These are phyloP conservation scores for Daldinia childiae DNA, from an alignment of 495 filamentous ascomycete genomes.

Conservation along the genomic window DNA sequence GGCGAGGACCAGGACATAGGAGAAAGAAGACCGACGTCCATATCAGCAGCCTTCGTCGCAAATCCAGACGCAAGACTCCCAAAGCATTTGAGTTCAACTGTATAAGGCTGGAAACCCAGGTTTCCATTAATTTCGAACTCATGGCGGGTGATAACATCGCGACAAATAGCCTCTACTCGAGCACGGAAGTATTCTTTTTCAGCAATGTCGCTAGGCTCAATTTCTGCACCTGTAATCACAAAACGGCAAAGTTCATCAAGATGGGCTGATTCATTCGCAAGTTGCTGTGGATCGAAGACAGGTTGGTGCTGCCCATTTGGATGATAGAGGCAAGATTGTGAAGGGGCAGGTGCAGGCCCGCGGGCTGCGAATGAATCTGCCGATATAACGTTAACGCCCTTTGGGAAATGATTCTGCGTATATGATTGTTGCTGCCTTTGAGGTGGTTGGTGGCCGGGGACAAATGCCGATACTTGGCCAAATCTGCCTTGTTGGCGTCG, in stretches of 20 bases:
- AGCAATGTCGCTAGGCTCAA: conserved; percentile 61
- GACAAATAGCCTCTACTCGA: conserved; percentile 65
- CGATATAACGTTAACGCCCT: conserved; percentile 28
- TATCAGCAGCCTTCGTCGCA: conserved; percentile 75
- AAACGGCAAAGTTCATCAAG: conserved; percentile 57
- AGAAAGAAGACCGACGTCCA: conserved; percentile 77
- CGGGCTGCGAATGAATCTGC: conserved; percentile 39
- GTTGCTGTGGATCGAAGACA: conserved; percentile 46
- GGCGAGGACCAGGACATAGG: conserved; percentile 60
- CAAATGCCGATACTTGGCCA: conserved; percentile 11
- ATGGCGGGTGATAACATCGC: conserved; percentile 60
- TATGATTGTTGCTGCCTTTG: conserved; percentile 34
- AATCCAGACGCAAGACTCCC: conserved; percentile 79
- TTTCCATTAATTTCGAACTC: conserved; percentile 52
- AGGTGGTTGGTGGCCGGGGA: conserved; percentile 21
- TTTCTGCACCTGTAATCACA: conserved; percentile 57
- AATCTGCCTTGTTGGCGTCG: conserved; percentile 14
- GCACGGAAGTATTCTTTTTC: conserved; percentile 71
- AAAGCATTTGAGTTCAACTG: conserved; percentile 71
- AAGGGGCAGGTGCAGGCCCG: background rate
- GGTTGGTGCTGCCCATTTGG: conserved; percentile 27
- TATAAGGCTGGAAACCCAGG: conserved; percentile 54
- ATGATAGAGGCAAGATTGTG: conserved; percentile 33
- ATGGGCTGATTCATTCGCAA: conserved; percentile 54
- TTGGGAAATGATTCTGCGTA: conserved; percentile 18